Evolutionary conservation across 306 rosid species (phyloP).

Genomic region (Casuarina equisetifolia): DNA sequence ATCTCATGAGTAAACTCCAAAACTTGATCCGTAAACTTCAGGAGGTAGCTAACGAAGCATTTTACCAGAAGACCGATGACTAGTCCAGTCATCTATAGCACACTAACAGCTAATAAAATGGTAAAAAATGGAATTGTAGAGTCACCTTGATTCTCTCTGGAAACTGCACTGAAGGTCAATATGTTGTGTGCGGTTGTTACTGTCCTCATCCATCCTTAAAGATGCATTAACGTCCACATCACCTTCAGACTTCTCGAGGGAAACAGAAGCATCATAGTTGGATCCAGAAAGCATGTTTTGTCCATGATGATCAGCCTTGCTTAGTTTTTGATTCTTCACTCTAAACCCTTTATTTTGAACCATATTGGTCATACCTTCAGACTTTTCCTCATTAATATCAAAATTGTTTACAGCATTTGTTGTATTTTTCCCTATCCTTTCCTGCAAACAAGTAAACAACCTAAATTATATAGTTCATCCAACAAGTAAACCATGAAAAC

Average conservation of each 20-base stretch:
- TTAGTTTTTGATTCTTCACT: conserved; percentile 42
- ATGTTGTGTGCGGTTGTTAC: conserved; percentile 33
- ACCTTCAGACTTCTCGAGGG: conserved; percentile 39
- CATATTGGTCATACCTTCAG: conserved; percentile 19
- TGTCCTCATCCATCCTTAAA: conserved; percentile 30
- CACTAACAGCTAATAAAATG: conserved; percentile 17
- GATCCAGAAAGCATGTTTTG: conserved; percentile 33
- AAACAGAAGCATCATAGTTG: conserved; percentile 33
- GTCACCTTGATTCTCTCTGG: conserved; percentile 57
- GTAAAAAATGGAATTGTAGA: conserved; percentile 1
- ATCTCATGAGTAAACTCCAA: background rate
- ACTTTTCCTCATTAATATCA: conserved; percentile 27
- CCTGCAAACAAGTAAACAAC: conserved; percentile 52
- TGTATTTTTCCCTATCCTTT: conserved; percentile 47
- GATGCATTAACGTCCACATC: conserved; percentile 36
- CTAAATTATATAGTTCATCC: conserved; percentile 5
- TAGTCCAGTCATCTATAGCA: conserved; percentile 20
- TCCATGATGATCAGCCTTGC: conserved; percentile 33
- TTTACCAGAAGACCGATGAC: conserved; percentile 5
- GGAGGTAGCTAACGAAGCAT: background rate
- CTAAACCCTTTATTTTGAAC: conserved; percentile 34
- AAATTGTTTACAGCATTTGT: conserved; percentile 33
- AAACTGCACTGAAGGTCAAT: conserved; percentile 44
- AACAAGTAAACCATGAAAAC: conserved; percentile 5
- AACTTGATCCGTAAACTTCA: background rate